Percentiles rank a stretch among this genome's conserved stretches.
Evolutionary conservation across 192 early-diverging fungal species (phyloP).

Genomic region (Allomyces arbusculus): DNA sequence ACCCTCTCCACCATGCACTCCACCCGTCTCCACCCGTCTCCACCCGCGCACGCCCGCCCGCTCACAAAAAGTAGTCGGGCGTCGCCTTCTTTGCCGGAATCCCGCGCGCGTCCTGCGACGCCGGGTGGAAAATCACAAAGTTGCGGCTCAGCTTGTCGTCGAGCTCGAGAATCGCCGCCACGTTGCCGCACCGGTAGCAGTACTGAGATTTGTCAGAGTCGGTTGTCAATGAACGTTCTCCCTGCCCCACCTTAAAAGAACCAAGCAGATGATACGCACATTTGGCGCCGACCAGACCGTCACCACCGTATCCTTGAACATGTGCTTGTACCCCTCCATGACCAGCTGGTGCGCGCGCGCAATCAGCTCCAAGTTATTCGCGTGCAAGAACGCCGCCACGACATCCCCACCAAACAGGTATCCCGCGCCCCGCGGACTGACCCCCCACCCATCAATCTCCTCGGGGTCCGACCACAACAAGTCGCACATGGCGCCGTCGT

Average conservation of each 20-base stretch:
- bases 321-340: constrained; percentile 90
- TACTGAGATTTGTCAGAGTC: background rate
- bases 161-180: constrained; percentile 88
- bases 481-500: constrained; percentile 96
- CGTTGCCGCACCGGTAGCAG: constrained; percentile 66
- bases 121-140: constrained; percentile 87
- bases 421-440: constrained; percentile 92
- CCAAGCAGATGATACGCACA: constrained; percentile 2
- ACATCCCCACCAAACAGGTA: constrained; percentile 94
- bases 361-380: constrained; percentile 70
- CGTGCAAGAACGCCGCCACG: constrained; percentile 53
- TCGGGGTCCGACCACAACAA: constrained; percentile 96
- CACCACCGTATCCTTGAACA: constrained; percentile 89
- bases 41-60: background rate
- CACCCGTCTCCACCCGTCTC: too few species aligned
- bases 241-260: background rate
- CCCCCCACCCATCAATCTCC: constrained; percentile 74
- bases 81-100: constrained; percentile 64
- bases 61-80: constrained; percentile 84
- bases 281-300: constrained; percentile 99
- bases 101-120: constrained; percentile 53
- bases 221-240: too few species aligned
- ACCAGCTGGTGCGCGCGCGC: constrained; percentile 93
- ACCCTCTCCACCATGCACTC: too few species aligned
- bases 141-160: constrained; percentile 70